Percentiles rank a stretch among this genome's conserved stretches.
Conservation (phyloP, 495 filamentous ascomycete species). For the Bacidia gigantensis region DNA sequence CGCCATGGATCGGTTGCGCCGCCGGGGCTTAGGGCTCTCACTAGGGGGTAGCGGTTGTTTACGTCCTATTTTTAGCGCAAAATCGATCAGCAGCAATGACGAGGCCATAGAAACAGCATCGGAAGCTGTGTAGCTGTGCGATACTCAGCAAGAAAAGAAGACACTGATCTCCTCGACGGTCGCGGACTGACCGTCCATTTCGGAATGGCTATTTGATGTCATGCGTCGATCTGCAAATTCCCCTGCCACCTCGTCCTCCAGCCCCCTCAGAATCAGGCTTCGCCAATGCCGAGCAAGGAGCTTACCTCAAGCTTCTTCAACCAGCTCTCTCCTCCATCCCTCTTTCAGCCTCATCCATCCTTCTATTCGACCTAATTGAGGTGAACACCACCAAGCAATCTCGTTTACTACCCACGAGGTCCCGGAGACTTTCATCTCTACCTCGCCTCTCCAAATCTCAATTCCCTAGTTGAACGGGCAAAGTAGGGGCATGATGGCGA, state of each 20-base stretch:
- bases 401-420: neutral
- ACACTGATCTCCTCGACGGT: neutral
- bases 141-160: neutral
- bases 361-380: neutral
- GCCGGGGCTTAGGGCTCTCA: neutral
- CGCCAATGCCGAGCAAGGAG: neutral
- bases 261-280: neutral
- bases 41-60: neutral
- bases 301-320: neutral
- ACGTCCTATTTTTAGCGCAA: neutral
- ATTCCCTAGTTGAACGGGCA: neutral
- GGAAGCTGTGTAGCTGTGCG: neutral
- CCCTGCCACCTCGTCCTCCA: neutral
- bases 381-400: neutral
- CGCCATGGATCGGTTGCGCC: neutral
- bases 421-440: neutral
- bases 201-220: neutral
- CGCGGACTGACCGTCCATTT: too few relatives aligned
- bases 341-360: neutral
- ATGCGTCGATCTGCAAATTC: neutral
- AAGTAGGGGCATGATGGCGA: slow-evolving; percentile 17
- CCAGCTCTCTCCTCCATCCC: neutral
- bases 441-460: neutral
- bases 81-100: neutral
- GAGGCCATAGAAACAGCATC: neutral